phyloP scores from a whole-genome alignment of 345 rosid genomes.

The Eutrema yunnanense region DNA sequence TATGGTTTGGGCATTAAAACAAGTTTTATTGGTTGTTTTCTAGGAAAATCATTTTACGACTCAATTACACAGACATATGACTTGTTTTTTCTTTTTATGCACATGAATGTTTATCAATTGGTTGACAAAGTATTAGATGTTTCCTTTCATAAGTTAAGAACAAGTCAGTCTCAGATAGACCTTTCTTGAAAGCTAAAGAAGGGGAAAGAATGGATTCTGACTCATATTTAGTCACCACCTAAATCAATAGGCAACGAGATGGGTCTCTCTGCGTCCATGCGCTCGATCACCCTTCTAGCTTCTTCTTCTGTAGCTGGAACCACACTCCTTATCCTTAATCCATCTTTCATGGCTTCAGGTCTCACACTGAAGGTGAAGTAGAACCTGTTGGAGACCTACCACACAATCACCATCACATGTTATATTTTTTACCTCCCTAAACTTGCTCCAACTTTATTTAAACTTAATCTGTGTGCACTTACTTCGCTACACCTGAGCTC shows the following conservation, averaged over 20 bases:
- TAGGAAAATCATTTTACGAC: no score
- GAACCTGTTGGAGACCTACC: constrained; percentile 80
- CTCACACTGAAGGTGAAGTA: constrained; percentile 79
- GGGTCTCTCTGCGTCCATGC: constrained; percentile 66
- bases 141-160: no score
- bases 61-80: no score
- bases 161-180: no score
- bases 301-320: constrained; percentile 90
- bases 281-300: constrained; percentile 72
- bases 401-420: not conserved
- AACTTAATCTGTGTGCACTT: constrained; percentile 2
- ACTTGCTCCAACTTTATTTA: not conserved
- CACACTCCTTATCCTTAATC: constrained; percentile 66
- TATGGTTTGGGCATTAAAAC: not conserved
- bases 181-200: no score
- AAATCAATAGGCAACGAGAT: constrained; percentile 5
- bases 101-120: not conserved
- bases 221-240: not conserved
- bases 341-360: constrained; percentile 64
- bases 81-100: not conserved
- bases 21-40: not conserved
- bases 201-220: not conserved
- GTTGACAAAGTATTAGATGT: not conserved
- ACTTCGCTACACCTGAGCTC: constrained; percentile 77
- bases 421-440: not conserved